Evolutionary conservation across 148 eudicot species (phyloP), one percentile per base, ranked within the genome.

Genomic region (Rhododendron kiyosumense): DNA sequence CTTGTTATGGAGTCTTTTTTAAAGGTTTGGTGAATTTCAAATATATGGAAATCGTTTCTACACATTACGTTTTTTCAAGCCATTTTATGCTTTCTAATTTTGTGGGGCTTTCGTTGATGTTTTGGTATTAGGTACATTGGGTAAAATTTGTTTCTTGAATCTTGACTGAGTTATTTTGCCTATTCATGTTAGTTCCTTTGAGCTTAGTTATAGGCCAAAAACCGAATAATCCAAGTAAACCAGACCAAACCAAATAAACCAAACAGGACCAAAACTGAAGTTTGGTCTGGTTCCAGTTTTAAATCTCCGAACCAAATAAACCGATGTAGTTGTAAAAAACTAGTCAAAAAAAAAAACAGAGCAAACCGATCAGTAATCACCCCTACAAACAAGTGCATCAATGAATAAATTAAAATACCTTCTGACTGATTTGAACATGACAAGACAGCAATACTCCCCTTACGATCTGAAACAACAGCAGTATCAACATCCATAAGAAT

Each of bases 381-480:
- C 65, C 26, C 65, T 17, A 80, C 26, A 30, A 81, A 54, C 2
- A 36, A 45, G 67, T 79, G 43, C 24, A 78, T 79, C 75, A 41
- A 84, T 34, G 28, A 43, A 81, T 61, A 76, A 54, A 63, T 45
- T 54, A 34, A 20, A 73, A 38, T 88, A 95, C 98, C 99, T 92
- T 93, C 95, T 14, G 85, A 82, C 78, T 89, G 91, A 89, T 91
- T 87, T 57, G 93, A 91, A 82, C 93, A 91, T 28, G 98, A 95
- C 87, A 96, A 89, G 82, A 95, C 92, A 86, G 94, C 91, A 88
- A 95, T 86, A 87, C 94, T 91, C 86, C 98, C 99, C 89, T 93
- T 93, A 84, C 99, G 97, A 89, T 95, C 99, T 34, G 99, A 95
- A 79, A 93, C 97, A 88, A 95, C 91, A 84, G 97, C 97, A n/a